phyloP scores from a whole-genome alignment of 139 green algal species.

The Chlamydomonas sphaeroides region DNA sequence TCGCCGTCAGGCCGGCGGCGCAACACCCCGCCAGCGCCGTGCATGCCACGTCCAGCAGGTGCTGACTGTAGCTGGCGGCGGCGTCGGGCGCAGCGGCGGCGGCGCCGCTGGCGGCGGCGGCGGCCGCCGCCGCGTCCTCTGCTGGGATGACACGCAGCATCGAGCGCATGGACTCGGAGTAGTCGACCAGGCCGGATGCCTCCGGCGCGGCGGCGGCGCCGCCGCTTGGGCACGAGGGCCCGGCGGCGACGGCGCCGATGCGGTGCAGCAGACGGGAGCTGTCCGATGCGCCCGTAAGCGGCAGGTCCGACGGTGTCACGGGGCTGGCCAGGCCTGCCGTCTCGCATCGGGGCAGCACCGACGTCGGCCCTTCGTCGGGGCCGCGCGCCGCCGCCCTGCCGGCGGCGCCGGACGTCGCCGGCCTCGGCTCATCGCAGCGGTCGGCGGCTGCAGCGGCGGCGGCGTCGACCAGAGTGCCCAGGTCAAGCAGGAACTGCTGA shows the following conservation, averaged over 20 bases:
- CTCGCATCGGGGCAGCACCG: too few species aligned
- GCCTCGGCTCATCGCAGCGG: too few species aligned
- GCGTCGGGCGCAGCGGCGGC: not conserved
- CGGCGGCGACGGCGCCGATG: too few species aligned
- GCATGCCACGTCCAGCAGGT: constrained; percentile 26
- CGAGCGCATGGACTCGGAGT: not conserved
- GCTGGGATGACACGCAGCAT: not conserved
- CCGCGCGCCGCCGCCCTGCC: too few species aligned
- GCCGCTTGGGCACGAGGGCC: too few species aligned
- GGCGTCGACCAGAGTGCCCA: constrained; percentile 25
- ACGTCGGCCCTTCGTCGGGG: too few species aligned
- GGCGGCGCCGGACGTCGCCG: not conserved
- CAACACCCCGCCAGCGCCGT: constrained; percentile 22
- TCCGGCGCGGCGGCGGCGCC: too few species aligned
- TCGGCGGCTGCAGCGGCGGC: not conserved
- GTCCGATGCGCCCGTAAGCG: too few species aligned
- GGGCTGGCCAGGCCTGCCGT: too few species aligned
- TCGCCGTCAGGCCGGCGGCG: constrained; percentile 2
- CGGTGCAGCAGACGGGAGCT: too few species aligned
- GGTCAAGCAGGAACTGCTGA: constrained; percentile 29
- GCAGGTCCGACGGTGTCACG: too few species aligned
- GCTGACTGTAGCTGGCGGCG: not conserved
- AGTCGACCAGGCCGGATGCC: not conserved
- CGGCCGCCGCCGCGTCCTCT: not conserved
- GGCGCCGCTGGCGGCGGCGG: not conserved